These are phyloP conservation scores for Protostelium mycophagum DNA, from an alignment of 78 protist genomes.

Conservation along the genomic window DNA sequence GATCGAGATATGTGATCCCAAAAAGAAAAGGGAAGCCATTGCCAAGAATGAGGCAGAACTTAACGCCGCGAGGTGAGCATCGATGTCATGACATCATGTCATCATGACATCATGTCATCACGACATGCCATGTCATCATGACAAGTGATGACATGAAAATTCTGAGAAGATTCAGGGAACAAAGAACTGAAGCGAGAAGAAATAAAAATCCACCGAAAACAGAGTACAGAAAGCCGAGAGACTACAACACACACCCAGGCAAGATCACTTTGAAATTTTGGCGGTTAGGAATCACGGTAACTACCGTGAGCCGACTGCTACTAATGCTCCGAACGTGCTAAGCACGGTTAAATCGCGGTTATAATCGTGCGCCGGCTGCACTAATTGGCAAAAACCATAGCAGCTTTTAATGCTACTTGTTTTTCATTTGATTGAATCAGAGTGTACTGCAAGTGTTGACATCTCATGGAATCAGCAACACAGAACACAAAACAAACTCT, in stretches of 20 bases:
- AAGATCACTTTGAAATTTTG: too few relatives aligned
- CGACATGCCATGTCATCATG: constrained; percentile 33
- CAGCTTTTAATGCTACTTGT: too few relatives aligned
- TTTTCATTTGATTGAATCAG: too few relatives aligned
- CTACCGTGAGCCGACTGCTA: too few relatives aligned
- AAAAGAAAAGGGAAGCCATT: constrained; percentile 13
- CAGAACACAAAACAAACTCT: too few relatives aligned
- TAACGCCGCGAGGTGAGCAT: neutral
- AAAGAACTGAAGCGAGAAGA: neutral
- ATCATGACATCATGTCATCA: neutral
- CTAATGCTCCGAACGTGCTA: too few relatives aligned
- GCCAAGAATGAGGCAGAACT: constrained; percentile 29
- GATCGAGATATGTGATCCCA: constrained; percentile 23
- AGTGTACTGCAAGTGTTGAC: too few relatives aligned
- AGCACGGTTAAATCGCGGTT: too few relatives aligned
- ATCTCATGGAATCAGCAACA: too few relatives aligned
- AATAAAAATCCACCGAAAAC: constrained; percentile 4
- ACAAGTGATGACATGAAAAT: constrained; percentile 10
- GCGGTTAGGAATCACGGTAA: too few relatives aligned
- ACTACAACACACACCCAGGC: constrained; percentile 26
- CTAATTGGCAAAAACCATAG: too few relatives aligned
- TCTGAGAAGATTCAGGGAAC: neutral
- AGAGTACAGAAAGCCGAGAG: constrained; percentile 42
- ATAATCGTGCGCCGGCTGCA: too few relatives aligned
- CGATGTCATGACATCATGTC: neutral